Evolutionary conservation across 768 basidiomycete genomes (phyloP).

Genomic region (Mycena indigotica): DNA sequence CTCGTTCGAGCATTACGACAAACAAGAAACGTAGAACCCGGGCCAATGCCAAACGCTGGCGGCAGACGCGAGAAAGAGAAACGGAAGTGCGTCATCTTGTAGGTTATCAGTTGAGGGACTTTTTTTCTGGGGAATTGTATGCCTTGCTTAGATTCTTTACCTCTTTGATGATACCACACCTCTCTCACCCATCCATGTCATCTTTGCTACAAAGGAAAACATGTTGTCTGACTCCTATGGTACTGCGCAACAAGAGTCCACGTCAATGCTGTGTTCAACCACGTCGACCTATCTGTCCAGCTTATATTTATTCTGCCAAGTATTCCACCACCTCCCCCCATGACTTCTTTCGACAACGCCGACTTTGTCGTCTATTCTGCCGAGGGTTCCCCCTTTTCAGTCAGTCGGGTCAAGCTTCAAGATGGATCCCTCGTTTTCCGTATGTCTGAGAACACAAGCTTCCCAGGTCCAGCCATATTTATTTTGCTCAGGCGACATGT

Average conservation of each 20-base stretch:
- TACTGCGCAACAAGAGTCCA: too few species aligned
- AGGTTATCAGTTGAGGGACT: slow-evolving; percentile 46
- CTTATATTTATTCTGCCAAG: slow-evolving; percentile 18
- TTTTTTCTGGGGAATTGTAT: slow-evolving; percentile 58
- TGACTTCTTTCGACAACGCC: slow-evolving; percentile 42
- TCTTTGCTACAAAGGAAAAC: slow-evolving; percentile 25
- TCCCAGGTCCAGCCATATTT: slow-evolving; percentile 5
- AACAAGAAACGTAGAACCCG: slow-evolving; percentile 60
- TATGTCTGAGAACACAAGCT: slow-evolving; percentile 39
- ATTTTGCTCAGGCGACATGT: slow-evolving; percentile 61
- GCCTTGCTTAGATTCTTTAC: slow-evolving; percentile 73
- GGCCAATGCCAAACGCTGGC: slow-evolving; percentile 38
- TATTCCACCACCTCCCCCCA: slow-evolving; percentile 40
- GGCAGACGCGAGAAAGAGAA: slow-evolving; percentile 47
- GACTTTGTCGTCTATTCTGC: slow-evolving; percentile 60
- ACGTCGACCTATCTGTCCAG: background rate
- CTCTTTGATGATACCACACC: slow-evolving; percentile 81
- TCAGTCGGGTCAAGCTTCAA: slow-evolving; percentile 49
- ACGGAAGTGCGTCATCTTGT: slow-evolving; percentile 79
- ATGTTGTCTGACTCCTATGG: slow-evolving; percentile 13
- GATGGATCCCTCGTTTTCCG: slow-evolving; percentile 63
- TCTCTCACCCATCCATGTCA: slow-evolving; percentile 32
- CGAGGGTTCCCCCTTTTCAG: slow-evolving; percentile 53
- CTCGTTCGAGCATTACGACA: slow-evolving; percentile 83
- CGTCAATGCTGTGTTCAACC: slow-evolving; percentile 6